Evolutionary conservation across 2,329 filamentous ascomycete species (phyloP), one percentile per base, ranked within the genome.

Genomic region (Teratosphaeria pseudoeucalypti): DNA sequence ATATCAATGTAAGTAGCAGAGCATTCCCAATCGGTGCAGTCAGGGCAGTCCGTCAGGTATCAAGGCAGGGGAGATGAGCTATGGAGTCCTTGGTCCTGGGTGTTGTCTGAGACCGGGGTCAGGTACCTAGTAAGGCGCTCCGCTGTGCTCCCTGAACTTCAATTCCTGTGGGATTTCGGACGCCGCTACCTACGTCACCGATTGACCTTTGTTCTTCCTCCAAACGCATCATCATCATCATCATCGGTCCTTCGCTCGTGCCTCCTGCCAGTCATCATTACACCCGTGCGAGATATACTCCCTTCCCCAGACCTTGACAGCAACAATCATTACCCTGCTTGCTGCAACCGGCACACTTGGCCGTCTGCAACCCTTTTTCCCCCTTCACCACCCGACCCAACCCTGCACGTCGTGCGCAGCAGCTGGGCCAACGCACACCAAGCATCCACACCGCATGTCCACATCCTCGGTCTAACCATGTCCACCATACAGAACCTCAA

Each of bases 401-500:
- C 16, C 37, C 37, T 39, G 37, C 16, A 26, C 9, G 9, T 23
- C 16, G 4, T 49, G 43, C 16, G 43, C 43, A 19, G n/a, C 43
- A 49, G n/a, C 43, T 1, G n/a, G 16, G 43, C 43, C 43, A 49
- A 49, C 43, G 16, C 54, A 43, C 32, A n/a, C 32, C 23, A 32
- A 37, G 43, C 56, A 12, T 34, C 34, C 26, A 10, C 23, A 23
- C 52, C 23, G 32, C 23, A 34, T 32, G 10, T 14, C 27, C 52
- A 32, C 12, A 6, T 19, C 23, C 32, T 32, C 7, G 55, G 7
- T 62, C 63, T 65, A 70, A 75, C 60, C 71, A 86, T 86, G 84
- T 84, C 82, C 69, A 84, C 84, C 54, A 95, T 96, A 78, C 92
- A 96, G 79, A 94, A 94, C 73, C 84, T 96, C 70, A 96, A 97